Evolutionary conservation across 345 rosid species (phyloP), one percentile per base, ranked within the genome.

Genomic region (Eucalyptus grandis): DNA sequence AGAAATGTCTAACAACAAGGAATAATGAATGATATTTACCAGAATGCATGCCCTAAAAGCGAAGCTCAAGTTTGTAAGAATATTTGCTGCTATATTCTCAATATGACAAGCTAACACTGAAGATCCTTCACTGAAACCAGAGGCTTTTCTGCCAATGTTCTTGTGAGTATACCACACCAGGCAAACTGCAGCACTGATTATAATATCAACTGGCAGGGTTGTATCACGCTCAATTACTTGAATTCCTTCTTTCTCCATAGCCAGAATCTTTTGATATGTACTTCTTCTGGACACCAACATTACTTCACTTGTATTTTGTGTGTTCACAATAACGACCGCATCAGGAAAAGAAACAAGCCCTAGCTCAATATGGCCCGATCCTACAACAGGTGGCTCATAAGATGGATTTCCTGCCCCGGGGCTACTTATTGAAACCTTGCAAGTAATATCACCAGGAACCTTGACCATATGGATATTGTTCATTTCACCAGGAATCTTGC

Each of bases 171-270:
- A 98, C 99, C 98, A 97, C 86, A 96, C 93, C 60, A 97, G 90
- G 92, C 98, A 96, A 92, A 92, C 92, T 80, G 97, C 94, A 91
- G 96, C 91, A 89, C 94, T 94, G 92, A 96, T 92, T 88, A 97
- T 94, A 49, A 96, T 86, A 91, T 98, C 99, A 90, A 94, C 99
- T 58, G 98, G 99, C 26, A 95, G 94, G 91, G 95, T 91, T 72
- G 96, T 91, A 92, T 98, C 99, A 58, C 97, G 96, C 93, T 97
- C 99, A 90, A 97, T 94, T 81, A 98, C 96, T 93, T 96, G 98
- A 90, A 91, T 91, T 90, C 98, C 98, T 90, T 91, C 95, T 93
- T 96, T 95, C 94, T 98, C 99, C 94, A 94, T 90, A 86, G 95
- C 98, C 89, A 98, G 94, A 90, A 98, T 93, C 92, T 92, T 97